phyloP scores from a whole-genome alignment of 2,329 filamentous ascomycete genomes.

The Neonectria hederae region DNA sequence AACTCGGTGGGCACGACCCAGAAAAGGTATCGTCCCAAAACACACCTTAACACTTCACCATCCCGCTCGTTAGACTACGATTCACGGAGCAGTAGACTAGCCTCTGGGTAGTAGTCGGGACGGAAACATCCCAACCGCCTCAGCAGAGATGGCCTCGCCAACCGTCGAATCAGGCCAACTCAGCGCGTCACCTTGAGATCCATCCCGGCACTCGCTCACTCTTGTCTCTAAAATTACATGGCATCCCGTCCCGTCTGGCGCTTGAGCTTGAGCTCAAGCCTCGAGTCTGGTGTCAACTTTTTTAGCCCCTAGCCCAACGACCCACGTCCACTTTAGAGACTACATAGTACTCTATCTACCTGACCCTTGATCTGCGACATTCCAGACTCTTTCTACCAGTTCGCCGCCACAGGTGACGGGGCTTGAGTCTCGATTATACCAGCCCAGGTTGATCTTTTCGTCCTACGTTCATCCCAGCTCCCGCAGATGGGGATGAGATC shows the following conservation, averaged over 20 bases:
- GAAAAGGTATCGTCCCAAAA: conserved; percentile 32
- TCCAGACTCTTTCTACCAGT: conserved; percentile 34
- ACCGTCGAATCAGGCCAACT: conserved; percentile 17
- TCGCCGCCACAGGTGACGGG: conserved; percentile 14
- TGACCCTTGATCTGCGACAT: conserved; percentile 28
- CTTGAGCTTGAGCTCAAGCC: neutral
- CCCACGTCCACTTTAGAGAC: conserved; percentile 14
- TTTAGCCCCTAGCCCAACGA: conserved; percentile 9
- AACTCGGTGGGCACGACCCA: conserved; percentile 37
- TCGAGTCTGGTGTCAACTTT: neutral
- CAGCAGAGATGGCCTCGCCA: neutral
- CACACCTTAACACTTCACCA: conserved; percentile 10
- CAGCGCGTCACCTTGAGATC: conserved; percentile 11
- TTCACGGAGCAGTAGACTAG: neutral
- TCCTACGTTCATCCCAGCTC: conserved; percentile 31
- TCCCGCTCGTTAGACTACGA: neutral
- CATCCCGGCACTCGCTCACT: conserved; percentile 13
- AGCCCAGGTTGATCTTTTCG: conserved; percentile 30
- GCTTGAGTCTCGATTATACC: conserved; percentile 20
- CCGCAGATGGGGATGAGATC: conserved; percentile 35
- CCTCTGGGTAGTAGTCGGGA: neutral
- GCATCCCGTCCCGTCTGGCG: neutral
- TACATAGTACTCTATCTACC: conserved; percentile 26
- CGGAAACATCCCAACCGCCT: neutral
- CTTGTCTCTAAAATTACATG: neutral